Percentiles rank a stretch among this genome's conserved stretches.
Evolutionary conservation across 305 asterid genomes (phyloP).

Genomic region (Fraxinus dipetala): DNA sequence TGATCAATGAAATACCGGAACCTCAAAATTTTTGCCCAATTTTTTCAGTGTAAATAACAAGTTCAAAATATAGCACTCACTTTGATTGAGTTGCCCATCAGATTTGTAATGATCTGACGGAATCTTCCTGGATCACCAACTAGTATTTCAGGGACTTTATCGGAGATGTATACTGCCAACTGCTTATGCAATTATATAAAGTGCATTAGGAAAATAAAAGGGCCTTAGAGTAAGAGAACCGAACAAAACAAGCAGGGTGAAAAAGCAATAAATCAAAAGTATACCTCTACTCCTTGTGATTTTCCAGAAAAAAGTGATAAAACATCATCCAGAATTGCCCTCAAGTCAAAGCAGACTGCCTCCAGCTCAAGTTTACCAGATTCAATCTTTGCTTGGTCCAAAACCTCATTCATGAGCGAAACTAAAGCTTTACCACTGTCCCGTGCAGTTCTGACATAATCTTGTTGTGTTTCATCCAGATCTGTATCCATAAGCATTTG

Average conservation of each 20-base stretch:
- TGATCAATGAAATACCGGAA: background rate
- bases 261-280: conserved; percentile 9
- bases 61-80: conserved; percentile 40
- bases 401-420: conserved; percentile 87
- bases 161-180: conserved; percentile 91
- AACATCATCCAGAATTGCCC: conserved; percentile 84
- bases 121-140: conserved; percentile 98
- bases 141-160: conserved; percentile 66
- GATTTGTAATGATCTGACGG: conserved; percentile 84
- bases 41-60: background rate
- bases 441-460: conserved; percentile 90
- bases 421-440: conserved; percentile 98
- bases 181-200: conserved; percentile 33
- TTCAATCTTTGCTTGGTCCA: conserved; percentile 97
- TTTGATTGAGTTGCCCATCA: conserved; percentile 93
- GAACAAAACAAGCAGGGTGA: conserved; percentile 1
- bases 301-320: conserved; percentile 86
- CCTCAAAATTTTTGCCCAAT: background rate
- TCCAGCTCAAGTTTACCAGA: conserved; percentile 99
- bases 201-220: conserved; percentile 13
- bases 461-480: conserved; percentile 93
- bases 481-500: conserved; percentile 97
- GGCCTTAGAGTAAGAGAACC: conserved; percentile 1
- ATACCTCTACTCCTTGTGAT: conserved; percentile 90
- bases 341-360: conserved; percentile 77